phyloP scores from a whole-genome alignment of 1,139 yeast species.

The Sugiyamaella japonica region DNA sequence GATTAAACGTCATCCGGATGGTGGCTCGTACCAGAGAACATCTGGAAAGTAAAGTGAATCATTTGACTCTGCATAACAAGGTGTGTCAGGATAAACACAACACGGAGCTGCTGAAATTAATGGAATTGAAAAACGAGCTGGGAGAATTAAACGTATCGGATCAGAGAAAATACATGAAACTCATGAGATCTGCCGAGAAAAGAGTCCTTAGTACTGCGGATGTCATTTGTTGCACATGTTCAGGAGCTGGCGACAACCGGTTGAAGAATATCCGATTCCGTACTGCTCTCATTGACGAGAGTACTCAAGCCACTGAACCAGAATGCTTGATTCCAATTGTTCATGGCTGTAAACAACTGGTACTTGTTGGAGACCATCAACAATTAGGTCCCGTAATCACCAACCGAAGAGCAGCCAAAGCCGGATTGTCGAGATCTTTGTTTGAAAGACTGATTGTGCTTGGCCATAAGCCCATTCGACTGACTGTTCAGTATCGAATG shows the following conservation, averaged over 20 bases:
- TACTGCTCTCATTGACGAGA: slow-evolving; percentile 85
- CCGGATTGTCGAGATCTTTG: slow-evolving; percentile 80
- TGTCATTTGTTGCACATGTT: slow-evolving; percentile 89
- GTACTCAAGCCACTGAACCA: slow-evolving; percentile 93
- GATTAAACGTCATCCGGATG: slow-evolving; percentile 73
- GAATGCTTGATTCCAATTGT: slow-evolving; percentile 86
- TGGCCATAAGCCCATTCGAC: slow-evolving; percentile 81
- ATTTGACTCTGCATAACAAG: slow-evolving; percentile 32
- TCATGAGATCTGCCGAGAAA: slow-evolving; percentile 51
- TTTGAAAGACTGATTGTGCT: slow-evolving; percentile 83
- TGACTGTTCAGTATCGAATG: slow-evolving; percentile 95
- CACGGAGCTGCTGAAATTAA: slow-evolving; percentile 58
- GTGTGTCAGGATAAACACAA: slow-evolving; percentile 42
- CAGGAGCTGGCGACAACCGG: slow-evolving; percentile 82
- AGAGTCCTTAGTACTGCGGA: slow-evolving; percentile 60
- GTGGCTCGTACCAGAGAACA: slow-evolving; percentile 72
- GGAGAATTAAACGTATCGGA: slow-evolving; percentile 69
- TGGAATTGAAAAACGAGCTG: slow-evolving; percentile 59
- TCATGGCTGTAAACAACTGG: slow-evolving; percentile 84
- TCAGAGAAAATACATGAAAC: slow-evolving; percentile 46
- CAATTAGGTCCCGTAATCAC: slow-evolving; percentile 90
- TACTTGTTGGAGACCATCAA: slow-evolving; percentile 92
- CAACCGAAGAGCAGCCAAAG: slow-evolving; percentile 76
- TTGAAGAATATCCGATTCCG: slow-evolving; percentile 58
- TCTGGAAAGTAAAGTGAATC: slow-evolving; percentile 30